Evolutionary conservation across 192 early-diverging fungal species (phyloP).

Genomic region (Pilaira anomala): DNA sequence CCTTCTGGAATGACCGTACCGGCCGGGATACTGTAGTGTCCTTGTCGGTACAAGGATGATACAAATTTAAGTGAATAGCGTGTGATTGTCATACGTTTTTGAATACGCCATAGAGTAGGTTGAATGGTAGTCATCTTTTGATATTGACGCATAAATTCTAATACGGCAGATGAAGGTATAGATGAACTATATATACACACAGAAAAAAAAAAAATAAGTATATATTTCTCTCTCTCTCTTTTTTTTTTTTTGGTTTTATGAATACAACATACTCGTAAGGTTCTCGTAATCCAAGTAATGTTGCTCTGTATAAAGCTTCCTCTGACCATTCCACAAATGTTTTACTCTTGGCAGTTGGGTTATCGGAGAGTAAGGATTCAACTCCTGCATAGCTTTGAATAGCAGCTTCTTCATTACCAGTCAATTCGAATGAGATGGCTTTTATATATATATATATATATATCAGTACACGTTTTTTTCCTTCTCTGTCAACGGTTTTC

Average conservation of each 20-base stretch:
- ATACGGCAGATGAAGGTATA: slow-evolving; percentile 24
- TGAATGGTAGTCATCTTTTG: slow-evolving; percentile 40
- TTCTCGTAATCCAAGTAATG: slow-evolving; percentile 44
- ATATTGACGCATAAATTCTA: slow-evolving; percentile 36
- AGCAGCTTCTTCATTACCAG: slow-evolving; percentile 42
- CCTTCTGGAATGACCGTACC: background rate
- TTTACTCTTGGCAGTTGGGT: background rate
- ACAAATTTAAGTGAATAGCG: slow-evolving; percentile 47
- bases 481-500: too few species aligned
- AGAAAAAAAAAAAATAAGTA: background rate
- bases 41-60: slow-evolving; percentile 34
- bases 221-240: background rate
- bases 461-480: background rate
- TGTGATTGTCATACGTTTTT: slow-evolving; percentile 52
- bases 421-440: slow-evolving; percentile 53
- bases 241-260: too few species aligned
- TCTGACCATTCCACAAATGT: slow-evolving; percentile 60
- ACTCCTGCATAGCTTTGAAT: slow-evolving; percentile 52
- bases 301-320: slow-evolving; percentile 64
- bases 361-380: slow-evolving; percentile 45
- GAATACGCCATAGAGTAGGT: slow-evolving; percentile 42
- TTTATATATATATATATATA: background rate
- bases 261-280: slow-evolving; percentile 35
- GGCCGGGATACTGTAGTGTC: slow-evolving; percentile 31
- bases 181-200: too few species aligned